Evolutionary conservation across 345 rosid genomes (phyloP), one percentile per base, ranked within the genome.

Genomic region (Arabidopsis suecica): DNA sequence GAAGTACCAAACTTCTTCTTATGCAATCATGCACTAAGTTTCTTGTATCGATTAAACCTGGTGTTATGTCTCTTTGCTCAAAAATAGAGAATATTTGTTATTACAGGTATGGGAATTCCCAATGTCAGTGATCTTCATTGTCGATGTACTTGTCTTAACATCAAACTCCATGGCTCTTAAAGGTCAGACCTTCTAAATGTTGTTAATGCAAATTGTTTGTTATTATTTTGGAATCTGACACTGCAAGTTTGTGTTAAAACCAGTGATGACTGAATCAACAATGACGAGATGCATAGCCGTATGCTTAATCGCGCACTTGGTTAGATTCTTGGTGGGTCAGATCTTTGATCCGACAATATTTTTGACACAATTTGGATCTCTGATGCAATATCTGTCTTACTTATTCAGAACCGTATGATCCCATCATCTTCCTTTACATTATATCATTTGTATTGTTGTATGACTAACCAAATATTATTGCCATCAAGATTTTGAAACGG

Each of bases 41-140:
- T 49, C 44, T 0, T 51, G 44, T 18, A 28, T 61, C 8, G 38
- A 33, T 32, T 7, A 42, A 32, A 44, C 37, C 10, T 58, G n/a
- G 30, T 45, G 7, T 20, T 13, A 6, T 40, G 40, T 51, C 6
- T 54, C 49, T 60, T 51, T 44, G 63, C 74, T 53, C 0, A 68
- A 40, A 69, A 40, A 28, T 28, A 6, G 7, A 0, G 9, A 45
- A 33, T 22, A 20, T 44, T 69, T 28, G 13, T 62, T 23, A 65
- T 67, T 71, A 23, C 89, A 89, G 97, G 88, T 93, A 44, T 89
- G 96, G 97, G 86, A 88, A 67, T 93, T 93, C 71, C 98, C 97
- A 38, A 42, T 89, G 42, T 85, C 90, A 20, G 95, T 88, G 76
- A 81, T 86, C 73, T 84, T 81, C 77, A 84, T 88, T 55, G 79